These are phyloP conservation scores for Cucumis variabilis DNA, from an alignment of 331 rosid species.

Conservation along the genomic window DNA sequence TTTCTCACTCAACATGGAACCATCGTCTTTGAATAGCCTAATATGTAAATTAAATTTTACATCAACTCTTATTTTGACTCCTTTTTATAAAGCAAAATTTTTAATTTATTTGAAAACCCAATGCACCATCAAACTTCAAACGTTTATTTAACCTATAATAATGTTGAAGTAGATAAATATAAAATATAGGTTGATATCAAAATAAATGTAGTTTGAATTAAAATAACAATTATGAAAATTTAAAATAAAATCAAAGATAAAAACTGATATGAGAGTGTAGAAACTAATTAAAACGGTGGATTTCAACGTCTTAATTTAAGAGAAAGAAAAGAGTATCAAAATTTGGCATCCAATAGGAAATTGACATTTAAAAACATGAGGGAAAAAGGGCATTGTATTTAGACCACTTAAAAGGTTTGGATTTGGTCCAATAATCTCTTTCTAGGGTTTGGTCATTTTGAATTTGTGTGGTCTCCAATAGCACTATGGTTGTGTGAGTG, in stretches of 20 bases:
- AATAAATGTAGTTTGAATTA: too few relatives aligned
- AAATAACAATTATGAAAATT: too few relatives aligned
- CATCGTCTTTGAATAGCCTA: background rate
- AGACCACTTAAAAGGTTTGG: constrained; percentile 13
- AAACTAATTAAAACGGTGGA: too few relatives aligned
- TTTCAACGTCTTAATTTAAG: background rate
- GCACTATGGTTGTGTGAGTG: constrained; percentile 22
- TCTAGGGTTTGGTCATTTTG: constrained; percentile 22
- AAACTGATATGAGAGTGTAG: background rate
- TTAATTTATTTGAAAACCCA: too few relatives aligned
- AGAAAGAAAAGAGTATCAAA: background rate
- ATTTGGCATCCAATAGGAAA: background rate
- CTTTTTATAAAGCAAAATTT: too few relatives aligned
- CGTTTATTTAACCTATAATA: too few relatives aligned
- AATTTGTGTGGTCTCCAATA: constrained; percentile 30
- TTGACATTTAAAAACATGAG: background rate
- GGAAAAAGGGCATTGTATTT: constrained; percentile 8
- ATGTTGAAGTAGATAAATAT: too few relatives aligned
- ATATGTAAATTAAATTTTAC: too few relatives aligned
- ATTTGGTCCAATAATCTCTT: background rate
- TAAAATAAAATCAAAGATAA: background rate
- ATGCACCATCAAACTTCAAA: too few relatives aligned
- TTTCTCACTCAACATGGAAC: background rate
- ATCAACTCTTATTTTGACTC: too few relatives aligned
- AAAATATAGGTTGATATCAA: too few relatives aligned